Evolutionary conservation across 306 rosid species (phyloP), one percentile per base, ranked within the genome.

Genomic region (Clitoria ternatea): DNA sequence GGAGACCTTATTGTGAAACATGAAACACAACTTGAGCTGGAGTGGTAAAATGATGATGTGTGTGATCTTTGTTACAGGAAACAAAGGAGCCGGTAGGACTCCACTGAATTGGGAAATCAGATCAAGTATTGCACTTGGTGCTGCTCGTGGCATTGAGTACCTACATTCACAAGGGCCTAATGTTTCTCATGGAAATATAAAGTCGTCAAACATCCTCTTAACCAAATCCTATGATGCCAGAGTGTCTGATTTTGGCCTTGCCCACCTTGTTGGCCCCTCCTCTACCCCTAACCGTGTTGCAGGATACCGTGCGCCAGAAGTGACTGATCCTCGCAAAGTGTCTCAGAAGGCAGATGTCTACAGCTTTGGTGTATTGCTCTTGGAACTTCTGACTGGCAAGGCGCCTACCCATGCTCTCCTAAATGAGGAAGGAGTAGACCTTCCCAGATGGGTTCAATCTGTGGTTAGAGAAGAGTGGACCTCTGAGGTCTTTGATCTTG

Each of bases 261-360:
- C 88, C 14, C 90, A 83, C 61, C 84, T 88, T 26, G 93, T 77
- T 22, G 85, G 93, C 14, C 90, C 88, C 2, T 66, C 85, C 27
- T 83, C 90, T 3, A 79, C 86, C 23, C 93, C 88, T 27, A 88
- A 80, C 77, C 79, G 93, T 2, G 86, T 85, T 6, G 85, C 75
- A 0, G 90, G 93, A 44, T 88, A 88, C 66, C 90, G 90, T 37
- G 93, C 93, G 0, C 93, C 93, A 0, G 93, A 88, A 62, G 93
- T 88, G 23, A 88, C 88, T 0, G 88, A 88, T 77, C 83, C 90
- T 62, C 86, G 90, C 26, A 88, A 72, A 59, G 86, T 88, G 22
- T 88, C 93, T 11, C 93, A 88, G 8, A 83, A 88, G 83, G 93
- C 90, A 14, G 90, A 88, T 62, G 93, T 88, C 20, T 88, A 88